A percentile compares a stretch with the other conserved stretches of the same genome.
These are phyloP conservation scores for Chlamydomonas applanata DNA, from an alignment of 139 green algal genomes.

Conservation along the genomic window DNA sequence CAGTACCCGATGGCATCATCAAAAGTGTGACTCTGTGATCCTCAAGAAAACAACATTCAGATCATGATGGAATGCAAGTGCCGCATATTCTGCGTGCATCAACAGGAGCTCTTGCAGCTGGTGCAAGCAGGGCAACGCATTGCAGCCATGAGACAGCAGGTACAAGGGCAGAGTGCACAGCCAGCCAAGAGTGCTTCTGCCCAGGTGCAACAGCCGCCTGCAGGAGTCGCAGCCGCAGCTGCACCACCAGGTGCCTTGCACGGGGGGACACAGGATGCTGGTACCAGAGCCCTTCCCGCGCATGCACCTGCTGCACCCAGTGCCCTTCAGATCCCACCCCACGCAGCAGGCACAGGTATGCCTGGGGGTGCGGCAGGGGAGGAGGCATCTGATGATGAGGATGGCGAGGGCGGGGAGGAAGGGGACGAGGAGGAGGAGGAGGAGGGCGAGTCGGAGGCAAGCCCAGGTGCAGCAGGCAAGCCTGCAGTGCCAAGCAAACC, in stretches of 20 bases:
- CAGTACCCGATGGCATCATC: too few relatives aligned
- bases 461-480: neutral
- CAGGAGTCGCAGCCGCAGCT: neutral
- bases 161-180: too few relatives aligned
- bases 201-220: neutral
- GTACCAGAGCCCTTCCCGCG: neutral
- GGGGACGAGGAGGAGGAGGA: neutral
- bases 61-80: too few relatives aligned
- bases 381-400: too few relatives aligned
- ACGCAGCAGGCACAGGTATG: too few relatives aligned
- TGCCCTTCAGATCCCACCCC: too few relatives aligned
- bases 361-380: too few relatives aligned
- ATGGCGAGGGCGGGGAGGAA: too few relatives aligned
- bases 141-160: neutral
- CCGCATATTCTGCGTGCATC: too few relatives aligned
- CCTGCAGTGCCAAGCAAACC: neutral
- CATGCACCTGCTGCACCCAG: neutral
- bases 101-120: constrained; percentile 14
- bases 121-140: constrained; percentile 12
- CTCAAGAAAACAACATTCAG: too few relatives aligned
- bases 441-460: neutral
- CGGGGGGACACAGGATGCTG: neutral
- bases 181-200: neutral
- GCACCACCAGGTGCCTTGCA: neutral
- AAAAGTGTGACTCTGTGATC: too few relatives aligned